Evolutionary conservation across 2,329 filamentous ascomycete species (phyloP).

Genomic region (Apiospora koreana): DNA sequence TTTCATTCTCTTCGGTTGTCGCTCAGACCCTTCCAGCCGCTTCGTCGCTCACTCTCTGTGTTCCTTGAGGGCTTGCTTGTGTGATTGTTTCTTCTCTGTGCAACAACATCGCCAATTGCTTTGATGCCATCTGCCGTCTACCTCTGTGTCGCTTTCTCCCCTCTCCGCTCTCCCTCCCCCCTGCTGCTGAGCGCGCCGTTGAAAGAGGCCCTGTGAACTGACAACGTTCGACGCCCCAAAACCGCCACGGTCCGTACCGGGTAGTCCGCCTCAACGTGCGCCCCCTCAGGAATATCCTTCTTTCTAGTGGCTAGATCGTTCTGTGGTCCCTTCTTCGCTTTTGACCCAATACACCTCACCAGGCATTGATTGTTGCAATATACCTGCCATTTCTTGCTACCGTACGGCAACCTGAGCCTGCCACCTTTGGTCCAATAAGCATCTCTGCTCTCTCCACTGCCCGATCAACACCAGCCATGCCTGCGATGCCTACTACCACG

Average conservation of each 20-base stretch:
- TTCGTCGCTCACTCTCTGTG: not conserved
- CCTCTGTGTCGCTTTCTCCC: not conserved
- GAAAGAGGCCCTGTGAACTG: not conserved
- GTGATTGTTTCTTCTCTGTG: constrained; percentile 6
- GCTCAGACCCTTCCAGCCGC: not conserved
- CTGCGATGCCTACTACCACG: constrained; percentile 3
- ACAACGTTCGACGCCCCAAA: constrained; percentile 5
- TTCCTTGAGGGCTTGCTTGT: constrained; percentile 1
- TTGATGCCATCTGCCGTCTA: not conserved
- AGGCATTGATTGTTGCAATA: not conserved
- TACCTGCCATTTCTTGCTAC: not conserved
- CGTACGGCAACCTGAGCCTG: not conserved
- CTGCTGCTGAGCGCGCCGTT: constrained; percentile 3
- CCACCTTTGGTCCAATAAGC: not conserved
- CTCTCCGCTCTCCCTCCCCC: not conserved
- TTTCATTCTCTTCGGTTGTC: not conserved
- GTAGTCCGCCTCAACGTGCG: not conserved
- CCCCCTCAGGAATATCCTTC: constrained; percentile 6
- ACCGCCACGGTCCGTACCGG: constrained; percentile 1
- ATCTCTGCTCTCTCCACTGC: not conserved
- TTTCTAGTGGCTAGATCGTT: not conserved
- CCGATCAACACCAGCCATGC: not conserved
- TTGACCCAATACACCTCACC: not conserved
- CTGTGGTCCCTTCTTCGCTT: not conserved
- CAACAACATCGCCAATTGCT: constrained; percentile 1